These are phyloP conservation scores for Dovyalis caffra DNA, from an alignment of 345 rosid genomes.

Conservation along the genomic window DNA sequence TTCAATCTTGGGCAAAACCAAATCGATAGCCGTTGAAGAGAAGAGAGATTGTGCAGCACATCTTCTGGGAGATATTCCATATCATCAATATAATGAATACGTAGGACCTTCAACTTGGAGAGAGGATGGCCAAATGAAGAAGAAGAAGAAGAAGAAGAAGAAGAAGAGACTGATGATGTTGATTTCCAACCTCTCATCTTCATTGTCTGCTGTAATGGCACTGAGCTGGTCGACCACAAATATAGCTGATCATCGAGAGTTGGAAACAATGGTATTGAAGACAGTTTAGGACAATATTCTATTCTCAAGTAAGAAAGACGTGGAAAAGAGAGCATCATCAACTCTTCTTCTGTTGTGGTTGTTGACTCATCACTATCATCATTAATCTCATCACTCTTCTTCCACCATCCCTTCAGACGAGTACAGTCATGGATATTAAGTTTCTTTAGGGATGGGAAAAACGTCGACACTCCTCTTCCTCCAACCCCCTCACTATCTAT, in stretches of 20 bases:
- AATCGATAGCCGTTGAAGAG: background rate
- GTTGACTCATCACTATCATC: background rate
- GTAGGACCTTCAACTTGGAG: background rate
- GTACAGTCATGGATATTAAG: background rate
- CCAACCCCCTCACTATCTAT: background rate
- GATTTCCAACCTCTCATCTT: no score
- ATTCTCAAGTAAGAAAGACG: background rate
- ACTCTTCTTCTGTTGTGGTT: background rate
- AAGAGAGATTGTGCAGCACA: conserved; percentile 7
- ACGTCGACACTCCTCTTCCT: background rate
- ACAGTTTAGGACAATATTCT: conserved; percentile 7
- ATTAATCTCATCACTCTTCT: background rate
- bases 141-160: no score
- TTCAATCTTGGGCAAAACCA: background rate
- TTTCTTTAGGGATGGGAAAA: conserved; percentile 11
- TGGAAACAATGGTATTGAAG: conserved; percentile 15
- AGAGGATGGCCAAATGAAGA: background rate
- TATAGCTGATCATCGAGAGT: background rate
- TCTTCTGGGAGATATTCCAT: background rate
- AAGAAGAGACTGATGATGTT: background rate
- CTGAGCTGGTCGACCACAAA: background rate
- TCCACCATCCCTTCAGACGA: conserved; percentile 15
- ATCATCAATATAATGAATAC: background rate
- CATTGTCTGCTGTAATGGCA: background rate
- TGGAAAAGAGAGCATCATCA: background rate